phyloP scores from a whole-genome alignment of 2,329 filamentous ascomycete species.

The Thielaviopsis punctulata region DNA sequence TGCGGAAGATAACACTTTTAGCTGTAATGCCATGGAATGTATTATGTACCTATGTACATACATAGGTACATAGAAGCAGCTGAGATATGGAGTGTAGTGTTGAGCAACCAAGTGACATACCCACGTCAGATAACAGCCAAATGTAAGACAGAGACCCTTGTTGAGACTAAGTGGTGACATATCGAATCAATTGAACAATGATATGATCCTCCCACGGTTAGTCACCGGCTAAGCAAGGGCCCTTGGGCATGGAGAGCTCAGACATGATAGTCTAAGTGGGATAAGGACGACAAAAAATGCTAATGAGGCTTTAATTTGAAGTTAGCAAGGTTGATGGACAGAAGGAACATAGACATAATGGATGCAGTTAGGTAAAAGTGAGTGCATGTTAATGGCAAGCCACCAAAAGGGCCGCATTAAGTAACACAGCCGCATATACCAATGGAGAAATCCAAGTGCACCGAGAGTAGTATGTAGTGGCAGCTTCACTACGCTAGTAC shows the following conservation, averaged over 20 bases:
- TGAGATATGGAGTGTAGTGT: neutral
- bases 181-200: neutral
- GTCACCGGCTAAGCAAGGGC: neutral
- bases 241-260: neutral
- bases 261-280: neutral
- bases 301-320: neutral
- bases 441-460: neutral
- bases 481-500: too few species aligned
- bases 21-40: neutral
- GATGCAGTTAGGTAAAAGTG: too few species aligned
- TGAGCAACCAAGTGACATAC: too few species aligned
- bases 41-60: neutral
- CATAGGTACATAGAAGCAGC: neutral
- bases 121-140: too few species aligned
- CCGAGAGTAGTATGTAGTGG: neutral
- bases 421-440: neutral
- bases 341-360: neutral
- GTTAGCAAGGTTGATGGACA: neutral
- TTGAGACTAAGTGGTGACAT: neutral
- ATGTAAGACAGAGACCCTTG: neutral
- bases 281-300: neutral
- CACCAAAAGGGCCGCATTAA: neutral
- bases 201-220: neutral
- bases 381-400: neutral
- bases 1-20: neutral